Percentiles rank a stretch among this genome's conserved stretches.
phyloP scores from a whole-genome alignment of 768 basidiomycete species.

The Mycena pura region DNA sequence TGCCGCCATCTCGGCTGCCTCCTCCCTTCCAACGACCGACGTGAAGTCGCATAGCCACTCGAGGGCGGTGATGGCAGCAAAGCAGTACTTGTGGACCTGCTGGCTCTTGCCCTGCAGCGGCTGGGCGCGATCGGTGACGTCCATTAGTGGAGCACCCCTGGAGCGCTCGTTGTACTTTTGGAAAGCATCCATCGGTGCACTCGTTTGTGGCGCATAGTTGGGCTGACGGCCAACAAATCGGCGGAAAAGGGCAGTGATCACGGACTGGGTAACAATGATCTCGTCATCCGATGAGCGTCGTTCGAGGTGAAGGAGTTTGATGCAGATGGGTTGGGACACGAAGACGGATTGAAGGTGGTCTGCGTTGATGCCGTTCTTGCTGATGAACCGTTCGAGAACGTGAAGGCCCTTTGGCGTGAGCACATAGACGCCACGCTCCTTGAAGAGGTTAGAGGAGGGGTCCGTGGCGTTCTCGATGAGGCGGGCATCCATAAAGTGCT shows the following conservation, averaged over 20 bases:
- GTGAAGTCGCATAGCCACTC: slow-evolving; percentile 99
- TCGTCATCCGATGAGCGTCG: slow-evolving; percentile 93
- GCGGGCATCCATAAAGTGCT: slow-evolving; percentile 99
- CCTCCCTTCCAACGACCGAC: slow-evolving; percentile 93
- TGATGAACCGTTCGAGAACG: slow-evolving; percentile 99
- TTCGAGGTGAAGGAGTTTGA: slow-evolving; percentile 97
- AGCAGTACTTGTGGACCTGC: slow-evolving; percentile 71
- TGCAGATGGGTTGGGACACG: slow-evolving; percentile 91
- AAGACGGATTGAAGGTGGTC: slow-evolving; percentile 93
- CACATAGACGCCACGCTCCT: slow-evolving; percentile 95
- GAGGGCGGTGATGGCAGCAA: slow-evolving; percentile 84
- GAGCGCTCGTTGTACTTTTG: slow-evolving; percentile 81
- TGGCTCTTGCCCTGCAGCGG: slow-evolving; percentile 57
- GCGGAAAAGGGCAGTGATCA: slow-evolving; percentile 93
- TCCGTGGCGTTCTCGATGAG: slow-evolving; percentile 97
- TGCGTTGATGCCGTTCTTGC: slow-evolving; percentile 97
- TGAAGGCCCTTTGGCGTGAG: slow-evolving; percentile 98
- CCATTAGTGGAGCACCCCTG: slow-evolving; percentile 74
- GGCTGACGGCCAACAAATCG: slow-evolving; percentile 91
- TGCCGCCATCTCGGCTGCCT: slow-evolving; percentile 96
- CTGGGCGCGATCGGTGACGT: slow-evolving; percentile 71
- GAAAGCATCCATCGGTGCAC: slow-evolving; percentile 63
- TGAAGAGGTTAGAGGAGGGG: slow-evolving; percentile 87
- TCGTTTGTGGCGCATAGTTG: slow-evolving; percentile 68
- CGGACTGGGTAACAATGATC: slow-evolving; percentile 93